Percentiles rank a stretch among this genome's conserved stretches.
Conservation (phyloP, 139 green algal species). For the Tetradesmus obliquus region DNA sequence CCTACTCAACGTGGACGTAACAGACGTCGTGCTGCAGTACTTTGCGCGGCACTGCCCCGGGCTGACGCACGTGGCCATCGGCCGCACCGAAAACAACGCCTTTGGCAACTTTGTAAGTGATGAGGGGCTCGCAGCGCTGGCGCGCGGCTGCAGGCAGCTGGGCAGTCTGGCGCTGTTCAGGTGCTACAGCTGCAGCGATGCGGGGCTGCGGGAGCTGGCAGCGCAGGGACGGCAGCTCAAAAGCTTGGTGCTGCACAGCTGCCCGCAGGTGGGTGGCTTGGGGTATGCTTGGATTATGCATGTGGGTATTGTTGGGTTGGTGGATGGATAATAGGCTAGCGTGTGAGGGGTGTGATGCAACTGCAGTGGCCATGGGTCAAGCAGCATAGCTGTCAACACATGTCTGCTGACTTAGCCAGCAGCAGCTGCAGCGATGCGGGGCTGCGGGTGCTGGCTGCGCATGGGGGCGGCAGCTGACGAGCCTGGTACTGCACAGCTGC, state of each 20-base stretch:
- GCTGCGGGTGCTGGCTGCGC: too few relatives aligned
- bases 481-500: neutral
- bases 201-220: conserved; percentile 11
- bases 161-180: conserved; percentile 30
- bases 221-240: neutral
- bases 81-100: conserved; percentile 40
- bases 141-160: neutral
- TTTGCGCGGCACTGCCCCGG: conserved; percentile 8
- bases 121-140: conserved; percentile 11
- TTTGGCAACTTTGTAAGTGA: conserved; percentile 43
- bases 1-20: conserved; percentile 45
- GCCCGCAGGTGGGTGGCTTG: conserved; percentile 23
- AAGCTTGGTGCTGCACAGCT: conserved; percentile 44
- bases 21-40: conserved; percentile 14
- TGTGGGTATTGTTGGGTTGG: neutral
- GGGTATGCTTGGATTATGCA: too few relatives aligned
- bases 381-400: too few relatives aligned
- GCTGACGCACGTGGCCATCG: conserved; percentile 34
- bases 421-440: too few relatives aligned
- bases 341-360: neutral
- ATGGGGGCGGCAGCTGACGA: neutral
- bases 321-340: neutral
- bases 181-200: conserved; percentile 46
- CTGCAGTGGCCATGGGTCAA: neutral
- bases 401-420: too few relatives aligned